These are phyloP conservation scores for Boletellus ananas DNA, from an alignment of 768 basidiomycete genomes.

Conservation along the genomic window DNA sequence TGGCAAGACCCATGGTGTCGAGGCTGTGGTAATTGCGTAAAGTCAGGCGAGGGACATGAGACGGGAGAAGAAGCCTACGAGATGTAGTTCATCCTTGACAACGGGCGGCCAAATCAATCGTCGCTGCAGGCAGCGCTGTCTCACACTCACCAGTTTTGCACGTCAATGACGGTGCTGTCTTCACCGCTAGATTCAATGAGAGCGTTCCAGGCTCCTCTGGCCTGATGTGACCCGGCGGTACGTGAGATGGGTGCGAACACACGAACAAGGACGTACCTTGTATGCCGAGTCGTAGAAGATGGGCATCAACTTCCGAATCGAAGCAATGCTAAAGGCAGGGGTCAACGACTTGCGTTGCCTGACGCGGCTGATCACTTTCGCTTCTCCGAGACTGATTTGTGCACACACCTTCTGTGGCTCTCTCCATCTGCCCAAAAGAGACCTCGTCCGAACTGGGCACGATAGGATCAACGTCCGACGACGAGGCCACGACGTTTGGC, in stretches of 20 bases:
- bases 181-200: slow-evolving; percentile 20
- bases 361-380: background rate
- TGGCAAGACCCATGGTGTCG: slow-evolving; percentile 57
- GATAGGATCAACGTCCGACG: background rate
- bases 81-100: slow-evolving; percentile 31
- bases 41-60: background rate
- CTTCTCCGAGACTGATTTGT: background rate
- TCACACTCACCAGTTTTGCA: slow-evolving; percentile 31
- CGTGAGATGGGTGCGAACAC: background rate
- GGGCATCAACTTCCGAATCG: slow-evolving; percentile 20
- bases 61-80: slow-evolving; percentile 20
- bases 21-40: slow-evolving; percentile 31
- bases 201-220: slow-evolving; percentile 29
- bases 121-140: background rate
- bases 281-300: slow-evolving; percentile 29
- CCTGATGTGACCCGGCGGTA: slow-evolving; percentile 12
- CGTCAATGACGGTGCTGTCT: slow-evolving; percentile 33
- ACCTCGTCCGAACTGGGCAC: slow-evolving; percentile 25
- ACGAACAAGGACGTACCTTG: slow-evolving; percentile 12
- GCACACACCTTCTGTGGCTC: slow-evolving; percentile 38
- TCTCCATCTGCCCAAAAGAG: slow-evolving; percentile 36
- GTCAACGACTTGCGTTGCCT: slow-evolving; percentile 28
- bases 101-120: background rate
- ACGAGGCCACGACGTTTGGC: background rate
- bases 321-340: slow-evolving; percentile 23